These are phyloP conservation scores for Marasmius oreades DNA, from an alignment of 1,284 basidiomycete genomes.

Conservation along the genomic window DNA sequence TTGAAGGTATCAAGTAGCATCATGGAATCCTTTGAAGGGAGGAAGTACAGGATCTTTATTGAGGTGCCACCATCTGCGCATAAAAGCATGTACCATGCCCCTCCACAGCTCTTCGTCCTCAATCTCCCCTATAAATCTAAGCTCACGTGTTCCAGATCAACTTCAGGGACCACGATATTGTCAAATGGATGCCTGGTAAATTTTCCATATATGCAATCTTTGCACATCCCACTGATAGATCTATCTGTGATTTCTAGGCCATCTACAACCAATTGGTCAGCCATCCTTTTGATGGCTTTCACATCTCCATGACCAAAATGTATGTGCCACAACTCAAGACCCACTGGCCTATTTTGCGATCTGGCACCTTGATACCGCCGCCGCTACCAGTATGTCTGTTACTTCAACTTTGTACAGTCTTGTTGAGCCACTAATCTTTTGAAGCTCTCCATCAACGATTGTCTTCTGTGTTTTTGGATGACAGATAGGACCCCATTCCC, in stretches of 20 bases:
- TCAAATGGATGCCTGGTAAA: not conserved
- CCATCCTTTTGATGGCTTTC: not conserved
- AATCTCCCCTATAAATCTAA: not conserved
- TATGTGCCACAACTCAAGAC: conserved; percentile 1
- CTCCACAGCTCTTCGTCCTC: not conserved
- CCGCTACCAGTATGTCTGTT: not conserved
- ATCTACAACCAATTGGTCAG: not conserved
- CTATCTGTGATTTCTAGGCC: not conserved
- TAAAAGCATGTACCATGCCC: not conserved
- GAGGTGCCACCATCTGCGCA: not conserved
- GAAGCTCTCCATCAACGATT: not conserved
- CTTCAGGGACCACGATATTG: not conserved
- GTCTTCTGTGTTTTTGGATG: not conserved
- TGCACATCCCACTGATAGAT: not conserved
- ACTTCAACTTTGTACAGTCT: not conserved
- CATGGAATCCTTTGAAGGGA: not conserved
- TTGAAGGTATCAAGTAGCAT: not conserved
- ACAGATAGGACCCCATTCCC: not conserved
- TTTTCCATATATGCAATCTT: not conserved
- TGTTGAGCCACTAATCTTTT: not conserved
- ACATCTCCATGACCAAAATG: conserved; percentile 3
- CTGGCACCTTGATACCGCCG: not conserved
- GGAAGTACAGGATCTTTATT: not conserved
- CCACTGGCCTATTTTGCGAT: not conserved
- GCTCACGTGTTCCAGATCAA: not conserved